These are phyloP conservation scores for Phaeotremella skinneri DNA, from an alignment of 768 basidiomycete species.

Conservation along the genomic window DNA sequence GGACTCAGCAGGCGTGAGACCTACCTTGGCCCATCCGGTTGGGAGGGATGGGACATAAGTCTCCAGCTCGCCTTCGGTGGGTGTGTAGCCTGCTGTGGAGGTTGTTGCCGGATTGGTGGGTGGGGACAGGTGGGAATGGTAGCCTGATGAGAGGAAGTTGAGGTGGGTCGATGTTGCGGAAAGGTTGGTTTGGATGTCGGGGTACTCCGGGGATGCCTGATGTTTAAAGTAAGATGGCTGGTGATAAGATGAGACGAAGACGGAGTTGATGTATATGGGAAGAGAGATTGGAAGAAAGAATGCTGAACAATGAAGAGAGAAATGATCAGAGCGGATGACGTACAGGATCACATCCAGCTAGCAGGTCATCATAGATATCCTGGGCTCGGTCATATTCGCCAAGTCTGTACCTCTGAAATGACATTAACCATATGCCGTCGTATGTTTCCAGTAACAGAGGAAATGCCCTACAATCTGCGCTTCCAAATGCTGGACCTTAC, in stretches of 20 bases:
- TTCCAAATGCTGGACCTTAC: conserved; percentile 74
- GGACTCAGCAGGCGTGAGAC: conserved; percentile 10
- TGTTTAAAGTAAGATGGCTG: too few species aligned
- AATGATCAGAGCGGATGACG: conserved; percentile 44
- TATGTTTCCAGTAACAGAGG: neutral
- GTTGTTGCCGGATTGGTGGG: conserved; percentile 24
- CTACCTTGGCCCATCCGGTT: conserved; percentile 39
- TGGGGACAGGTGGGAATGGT: conserved; percentile 46
- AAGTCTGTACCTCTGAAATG: conserved; percentile 77
- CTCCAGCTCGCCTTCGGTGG: conserved; percentile 52
- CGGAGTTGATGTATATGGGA: too few species aligned
- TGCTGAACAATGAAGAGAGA: neutral
- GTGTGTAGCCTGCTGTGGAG: conserved; percentile 23
- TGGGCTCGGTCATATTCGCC: conserved; percentile 71
- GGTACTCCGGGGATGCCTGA: conserved; percentile 80
- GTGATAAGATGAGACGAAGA: too few species aligned
- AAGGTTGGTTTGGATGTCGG: conserved; percentile 82
- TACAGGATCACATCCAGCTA: conserved; percentile 75
- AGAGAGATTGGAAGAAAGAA: too few species aligned
- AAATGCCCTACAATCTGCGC: conserved; percentile 72
- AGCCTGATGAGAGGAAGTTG: conserved; percentile 65
- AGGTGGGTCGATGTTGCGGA: conserved; percentile 75
- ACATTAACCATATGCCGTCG: too few species aligned
- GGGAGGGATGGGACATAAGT: conserved; percentile 48
- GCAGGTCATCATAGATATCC: conserved; percentile 74